These are phyloP conservation scores for Knoxdaviesia capensis DNA, from an alignment of 2,329 filamentous ascomycete species.

Conservation along the genomic window DNA sequence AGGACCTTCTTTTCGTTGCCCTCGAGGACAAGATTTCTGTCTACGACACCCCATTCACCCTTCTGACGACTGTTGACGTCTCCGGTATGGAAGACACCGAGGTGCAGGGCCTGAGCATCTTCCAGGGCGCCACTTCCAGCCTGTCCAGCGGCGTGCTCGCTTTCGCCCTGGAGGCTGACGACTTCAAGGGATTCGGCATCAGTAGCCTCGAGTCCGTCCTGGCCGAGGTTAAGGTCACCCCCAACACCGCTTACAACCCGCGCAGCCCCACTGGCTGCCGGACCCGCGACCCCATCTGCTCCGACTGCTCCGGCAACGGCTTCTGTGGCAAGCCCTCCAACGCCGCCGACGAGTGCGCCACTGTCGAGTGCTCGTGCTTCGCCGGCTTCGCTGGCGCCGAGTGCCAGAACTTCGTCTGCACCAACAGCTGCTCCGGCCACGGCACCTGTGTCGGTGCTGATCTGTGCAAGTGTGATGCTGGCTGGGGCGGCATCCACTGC, in stretches of 20 bases:
- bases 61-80: slow-evolving; percentile 16
- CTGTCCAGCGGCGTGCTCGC: slow-evolving; percentile 18
- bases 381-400: slow-evolving; percentile 17
- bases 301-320: slow-evolving; percentile 16
- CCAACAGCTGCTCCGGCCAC: slow-evolving; percentile 18
- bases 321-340: slow-evolving; percentile 13
- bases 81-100: slow-evolving; percentile 20
- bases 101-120: slow-evolving; percentile 19
- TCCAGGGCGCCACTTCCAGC: slow-evolving; percentile 14
- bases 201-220: slow-evolving; percentile 17
- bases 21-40: slow-evolving; percentile 16
- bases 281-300: slow-evolving; percentile 11
- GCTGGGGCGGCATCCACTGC: slow-evolving; percentile 24
- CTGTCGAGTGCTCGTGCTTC: slow-evolving; percentile 18
- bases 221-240: slow-evolving; percentile 11
- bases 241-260: slow-evolving; percentile 19
- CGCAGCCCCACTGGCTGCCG: slow-evolving; percentile 8
- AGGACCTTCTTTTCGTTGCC: slow-evolving; percentile 20
- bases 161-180: slow-evolving; percentile 19
- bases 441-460: slow-evolving; percentile 21
- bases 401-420: slow-evolving; percentile 17
- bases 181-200: slow-evolving; percentile 17
- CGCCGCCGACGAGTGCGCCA: neutral
- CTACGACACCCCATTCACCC: slow-evolving; percentile 15
- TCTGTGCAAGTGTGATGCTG: slow-evolving; percentile 17